These are phyloP conservation scores for Tuber aestivum DNA, from an alignment of 495 filamentous ascomycete genomes.

Conservation along the genomic window DNA sequence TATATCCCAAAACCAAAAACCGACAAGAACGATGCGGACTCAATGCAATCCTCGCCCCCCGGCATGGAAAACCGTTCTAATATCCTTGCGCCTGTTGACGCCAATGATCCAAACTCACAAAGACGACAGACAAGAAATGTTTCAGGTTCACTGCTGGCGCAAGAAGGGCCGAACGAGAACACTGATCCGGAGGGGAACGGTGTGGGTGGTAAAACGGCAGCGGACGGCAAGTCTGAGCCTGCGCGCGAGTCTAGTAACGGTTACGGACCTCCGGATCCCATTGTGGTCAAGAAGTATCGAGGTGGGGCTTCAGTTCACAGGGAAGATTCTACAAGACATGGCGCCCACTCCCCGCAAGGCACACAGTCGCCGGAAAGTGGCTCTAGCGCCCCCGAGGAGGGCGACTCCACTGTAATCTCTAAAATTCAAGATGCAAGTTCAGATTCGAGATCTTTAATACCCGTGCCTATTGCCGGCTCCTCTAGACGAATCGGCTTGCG, in stretches of 20 bases:
- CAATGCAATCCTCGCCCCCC: conserved; percentile 18
- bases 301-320: not conserved
- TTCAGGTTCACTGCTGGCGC: not conserved
- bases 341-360: not conserved
- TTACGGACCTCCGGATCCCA: not conserved
- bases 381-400: not conserved
- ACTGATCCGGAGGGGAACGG: conserved; percentile 11
- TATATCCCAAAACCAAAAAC: conserved; percentile 17
- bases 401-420: not conserved
- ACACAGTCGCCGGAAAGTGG: not conserved
- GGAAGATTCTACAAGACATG: not conserved
- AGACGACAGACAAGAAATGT: conserved; percentile 1
- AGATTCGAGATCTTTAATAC: not conserved
- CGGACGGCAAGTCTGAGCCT: not conserved
- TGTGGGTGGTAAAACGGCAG: not conserved
- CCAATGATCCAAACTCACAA: conserved; percentile 20
- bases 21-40: conserved; percentile 16
- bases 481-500: conserved; percentile 1
- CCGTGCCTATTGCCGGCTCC: not conserved
- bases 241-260: not conserved
- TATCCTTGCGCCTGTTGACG: conserved; percentile 17
- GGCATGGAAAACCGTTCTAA: conserved; percentile 7
- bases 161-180: conserved; percentile 15
- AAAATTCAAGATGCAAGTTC: not conserved
- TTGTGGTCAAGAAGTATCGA: not conserved